Evolutionary conservation across 2,329 filamentous ascomycete genomes (phyloP), one percentile per base, ranked within the genome.

Genomic region (Fusarium pseudograminearum): DNA sequence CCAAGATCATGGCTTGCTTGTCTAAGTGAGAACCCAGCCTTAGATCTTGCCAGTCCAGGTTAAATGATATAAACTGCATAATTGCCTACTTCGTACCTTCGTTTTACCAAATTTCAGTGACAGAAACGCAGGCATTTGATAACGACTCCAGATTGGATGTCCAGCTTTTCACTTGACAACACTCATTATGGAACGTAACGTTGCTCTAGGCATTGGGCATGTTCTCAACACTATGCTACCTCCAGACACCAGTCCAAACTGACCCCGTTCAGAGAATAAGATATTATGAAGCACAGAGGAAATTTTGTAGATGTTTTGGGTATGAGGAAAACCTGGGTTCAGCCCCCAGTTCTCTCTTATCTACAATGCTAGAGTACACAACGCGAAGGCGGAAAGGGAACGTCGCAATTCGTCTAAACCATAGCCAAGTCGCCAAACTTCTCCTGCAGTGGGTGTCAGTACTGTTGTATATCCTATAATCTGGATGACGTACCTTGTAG

Each of bases 361-460:
- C 87, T 90, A 90, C 87, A 90, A 87, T 87, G 86, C 87, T 90
- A 90, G 85, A 89, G 84, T 88, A 87, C 86, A 89, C 82, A 84
- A 85, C 83, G 80, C 83, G 81, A 84, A 84, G 74, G 75, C 71
- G 74, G 78, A 78, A 78, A 78, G 76, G 75, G 76, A 75, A 73
- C 76, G 72, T 73, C 63, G 71, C 57, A 70, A 73, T 69, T 77
- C 77, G 80, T 88, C 89, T 97, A 99, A 82, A 98, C 87, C 77
- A 97, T 85, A 77, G 96, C 95, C 77, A 98, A 90, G 82, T 98
- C 94, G 86, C 96, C 96, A 84, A 98, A 99, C 89, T 94, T 97
- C 90, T 99, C 96, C 95, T 98, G 78, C 74, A 78, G 47, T 48
- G 73, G 66, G 70, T 59, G 80, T 91, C 81, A 91, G 86, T 65